phyloP scores from a whole-genome alignment of 148 eudicot genomes.

The Silene conica region DNA sequence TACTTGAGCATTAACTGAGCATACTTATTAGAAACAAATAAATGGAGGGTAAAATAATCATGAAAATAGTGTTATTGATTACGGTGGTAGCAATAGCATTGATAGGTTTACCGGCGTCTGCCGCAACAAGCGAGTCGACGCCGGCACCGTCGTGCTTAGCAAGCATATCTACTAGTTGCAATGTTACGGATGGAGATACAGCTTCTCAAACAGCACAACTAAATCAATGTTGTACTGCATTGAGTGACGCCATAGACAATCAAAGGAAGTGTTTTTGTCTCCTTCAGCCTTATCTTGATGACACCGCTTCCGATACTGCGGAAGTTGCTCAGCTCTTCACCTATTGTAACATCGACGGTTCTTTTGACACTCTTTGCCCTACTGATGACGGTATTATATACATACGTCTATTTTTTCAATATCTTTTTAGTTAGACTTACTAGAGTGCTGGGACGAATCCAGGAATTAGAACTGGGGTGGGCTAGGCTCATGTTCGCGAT shows the following conservation, averaged over 20 bases:
- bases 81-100: not conserved
- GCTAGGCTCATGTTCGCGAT: too few relatives aligned
- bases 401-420: too few relatives aligned
- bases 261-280: constrained; percentile 14
- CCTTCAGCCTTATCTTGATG: not conserved
- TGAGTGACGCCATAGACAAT: not conserved
- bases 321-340: not conserved
- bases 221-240: not conserved
- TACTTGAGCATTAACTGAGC: not conserved
- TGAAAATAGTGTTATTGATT: not conserved
- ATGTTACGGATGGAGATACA: not conserved
- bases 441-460: too few relatives aligned
- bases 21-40: too few relatives aligned
- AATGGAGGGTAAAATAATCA: not conserved
- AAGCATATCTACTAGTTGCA: not conserved
- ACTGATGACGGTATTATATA: constrained; percentile 1
- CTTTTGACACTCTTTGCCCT: constrained; percentile 1
- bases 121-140: not conserved
- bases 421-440: too few relatives aligned
- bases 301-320: not conserved
- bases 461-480: too few relatives aligned
- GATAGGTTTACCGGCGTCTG: not conserved
- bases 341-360: not conserved
- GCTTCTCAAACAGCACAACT: not conserved
- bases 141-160: not conserved